Base-by-base conservation (phyloP, 331 rosid species). In the Stylosanthes scabra region DNA sequence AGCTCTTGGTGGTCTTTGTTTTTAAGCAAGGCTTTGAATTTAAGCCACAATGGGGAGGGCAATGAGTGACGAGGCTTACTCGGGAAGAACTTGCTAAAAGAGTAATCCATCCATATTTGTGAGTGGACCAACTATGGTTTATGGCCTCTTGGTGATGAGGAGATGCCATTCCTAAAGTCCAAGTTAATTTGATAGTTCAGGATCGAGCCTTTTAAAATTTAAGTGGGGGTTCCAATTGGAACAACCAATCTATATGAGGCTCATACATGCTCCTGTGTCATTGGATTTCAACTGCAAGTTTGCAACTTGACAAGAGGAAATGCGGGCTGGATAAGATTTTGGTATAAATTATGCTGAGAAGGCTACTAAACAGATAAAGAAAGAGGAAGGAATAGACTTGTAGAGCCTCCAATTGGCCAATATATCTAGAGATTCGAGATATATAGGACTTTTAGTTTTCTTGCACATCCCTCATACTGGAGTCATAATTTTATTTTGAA, bases 401-500 rank as follows among this genome's bases (percentile, higher is more conserved):
- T 9, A 75, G 67, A 56, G 64, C 44, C 11, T 71, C 54, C 56
- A 16, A 11, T 28, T 66, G 10, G 67, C 28, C 44, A 39, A 55
- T 77, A 72, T 47, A 45, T 47, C 13, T 66, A n/a, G 57, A 71
- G 62, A 75, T 56, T 66, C 16, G 62, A 42, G 66, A 59, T 49
- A 37, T 74, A 10, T 44, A 52, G 16, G 13, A 57, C 27, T 50
- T 78, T 66, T 74, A 39, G 49, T 75, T 70, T 75, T 41, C 15
- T 13, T 11, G 55, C 16, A 12, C 27, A 28, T 42, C 29, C 4
- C 31, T 49, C 52, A 42, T 49, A 9, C 67, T 71, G 27, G 7
- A 9, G 45, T 71, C 61, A 13, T 34, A 7, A 41, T 50, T 59
- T 79, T 73, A 60, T 63, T 80, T 67, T 68, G 49, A 68, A 59